Evolutionary conservation across 257 asterid genomes (phyloP).

Genomic region (Solanum peruvianum): DNA sequence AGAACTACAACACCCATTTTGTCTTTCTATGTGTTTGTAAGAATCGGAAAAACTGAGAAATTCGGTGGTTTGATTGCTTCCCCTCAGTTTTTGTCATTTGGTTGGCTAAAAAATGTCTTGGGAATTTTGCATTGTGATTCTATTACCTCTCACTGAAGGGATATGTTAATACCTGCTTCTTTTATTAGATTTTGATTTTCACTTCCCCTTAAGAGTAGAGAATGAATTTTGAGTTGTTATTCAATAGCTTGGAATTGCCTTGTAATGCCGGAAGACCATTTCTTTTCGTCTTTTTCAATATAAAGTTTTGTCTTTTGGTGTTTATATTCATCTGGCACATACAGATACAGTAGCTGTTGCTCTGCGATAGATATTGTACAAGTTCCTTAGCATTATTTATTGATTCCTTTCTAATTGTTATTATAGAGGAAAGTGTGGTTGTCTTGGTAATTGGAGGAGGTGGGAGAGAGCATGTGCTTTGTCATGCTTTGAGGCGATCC

Average conservation of each 20-base stretch:
- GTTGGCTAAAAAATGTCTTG: background rate
- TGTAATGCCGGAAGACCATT: background rate
- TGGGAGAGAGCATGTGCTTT: slow-evolving; percentile 92
- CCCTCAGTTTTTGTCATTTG: background rate
- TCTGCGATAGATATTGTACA: background rate
- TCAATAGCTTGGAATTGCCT: background rate
- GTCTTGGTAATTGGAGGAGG: slow-evolving; percentile 98
- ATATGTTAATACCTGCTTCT: background rate
- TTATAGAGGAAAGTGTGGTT: slow-evolving; percentile 55
- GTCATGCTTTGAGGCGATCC: slow-evolving; percentile 65
- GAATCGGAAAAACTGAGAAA: background rate
- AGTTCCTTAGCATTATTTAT: background rate
- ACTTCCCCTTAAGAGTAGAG: background rate
- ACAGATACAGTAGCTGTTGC: background rate
- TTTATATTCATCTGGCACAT: background rate
- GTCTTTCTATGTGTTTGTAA: background rate
- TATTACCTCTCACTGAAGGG: background rate
- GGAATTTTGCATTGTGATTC: background rate
- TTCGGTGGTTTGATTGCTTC: background rate
- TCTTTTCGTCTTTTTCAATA: background rate
- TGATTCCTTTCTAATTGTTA: background rate
- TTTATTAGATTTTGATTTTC: background rate
- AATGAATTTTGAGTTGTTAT: background rate
- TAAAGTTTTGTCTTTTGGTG: background rate
- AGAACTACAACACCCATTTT: background rate